Evolutionary conservation across 345 rosid genomes (phyloP).

Genomic region (Gossypium herbaceum): DNA sequence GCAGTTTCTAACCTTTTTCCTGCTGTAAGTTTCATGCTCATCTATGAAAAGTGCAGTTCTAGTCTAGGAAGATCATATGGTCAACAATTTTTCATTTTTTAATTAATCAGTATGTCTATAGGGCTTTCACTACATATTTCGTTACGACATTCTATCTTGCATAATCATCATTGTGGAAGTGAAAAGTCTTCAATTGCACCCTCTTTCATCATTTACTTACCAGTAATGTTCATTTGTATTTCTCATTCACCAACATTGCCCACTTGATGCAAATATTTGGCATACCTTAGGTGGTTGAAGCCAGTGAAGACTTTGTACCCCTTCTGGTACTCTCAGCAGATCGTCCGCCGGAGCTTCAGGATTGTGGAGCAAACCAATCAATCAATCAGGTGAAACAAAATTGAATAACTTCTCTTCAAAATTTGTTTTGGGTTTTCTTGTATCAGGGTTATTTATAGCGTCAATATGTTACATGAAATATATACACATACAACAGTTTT

Average conservation of each 20-base stretch:
- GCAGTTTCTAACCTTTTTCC: constrained; percentile 98
- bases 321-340: constrained; percentile 86
- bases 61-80: background rate
- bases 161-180: background rate
- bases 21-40: constrained; percentile 62
- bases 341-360: constrained; percentile 95
- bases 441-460: too few relatives aligned
- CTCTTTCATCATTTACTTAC: background rate
- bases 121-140: constrained; percentile 8
- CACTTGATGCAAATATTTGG: constrained; percentile 8
- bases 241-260: background rate
- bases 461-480: background rate
- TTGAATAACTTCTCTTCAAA: background rate
- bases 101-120: background rate
- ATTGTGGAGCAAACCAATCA: constrained; percentile 90
- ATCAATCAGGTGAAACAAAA: constrained; percentile 69
- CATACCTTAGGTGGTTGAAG: constrained; percentile 76
- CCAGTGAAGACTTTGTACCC: constrained; percentile 92
- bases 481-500: background rate
- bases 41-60: background rate
- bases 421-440: background rate
- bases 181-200: background rate
- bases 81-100: background rate
- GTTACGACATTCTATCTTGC: constrained; percentile 4
- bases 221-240: constrained; percentile 7